phyloP scores from a whole-genome alignment of 225 moss, liverwort and hornwort species.

The Rhytidiadelphus loreus region DNA sequence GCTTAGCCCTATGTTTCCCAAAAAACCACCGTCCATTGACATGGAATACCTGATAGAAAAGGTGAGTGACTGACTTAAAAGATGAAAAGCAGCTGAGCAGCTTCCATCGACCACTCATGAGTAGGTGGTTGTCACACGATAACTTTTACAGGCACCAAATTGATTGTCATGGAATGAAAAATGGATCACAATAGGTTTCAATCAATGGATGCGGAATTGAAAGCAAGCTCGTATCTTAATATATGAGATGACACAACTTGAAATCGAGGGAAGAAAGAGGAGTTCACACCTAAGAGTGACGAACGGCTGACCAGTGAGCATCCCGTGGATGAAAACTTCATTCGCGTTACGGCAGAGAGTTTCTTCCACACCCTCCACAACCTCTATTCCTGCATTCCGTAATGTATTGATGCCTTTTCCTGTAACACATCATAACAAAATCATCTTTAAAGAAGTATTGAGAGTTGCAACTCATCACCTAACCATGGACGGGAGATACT shows the following conservation, averaged over 20 bases:
- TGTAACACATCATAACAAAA: not conserved
- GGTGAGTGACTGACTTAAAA: not conserved
- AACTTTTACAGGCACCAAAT: not conserved
- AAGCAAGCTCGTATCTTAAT: not conserved
- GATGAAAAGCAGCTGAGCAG: not conserved
- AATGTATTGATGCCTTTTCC: slow-evolving; percentile 71
- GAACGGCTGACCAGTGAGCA: slow-evolving; percentile 64
- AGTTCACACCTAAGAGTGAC: slow-evolving; percentile 67
- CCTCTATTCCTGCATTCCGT: slow-evolving; percentile 65
- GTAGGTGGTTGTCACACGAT: not conserved
- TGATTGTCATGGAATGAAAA: not conserved
- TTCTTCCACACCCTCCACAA: slow-evolving; percentile 89
- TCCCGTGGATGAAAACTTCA: slow-evolving; percentile 80
- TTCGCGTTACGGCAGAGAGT: slow-evolving; percentile 55
- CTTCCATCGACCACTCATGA: not conserved
- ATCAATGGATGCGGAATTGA: not conserved
- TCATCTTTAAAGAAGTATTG: not conserved
- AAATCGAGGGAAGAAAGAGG: not conserved
- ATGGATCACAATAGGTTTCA: not conserved
- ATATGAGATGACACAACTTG: not conserved
- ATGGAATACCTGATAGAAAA: slow-evolving; percentile 62
- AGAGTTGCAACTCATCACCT: not conserved
- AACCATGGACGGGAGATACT: not conserved
- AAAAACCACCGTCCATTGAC: slow-evolving; percentile 73
- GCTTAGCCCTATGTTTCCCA: slow-evolving; percentile 34